phyloP scores from a whole-genome alignment of 2,329 filamentous ascomycete species.

The Leptodontidium sp. region DNA sequence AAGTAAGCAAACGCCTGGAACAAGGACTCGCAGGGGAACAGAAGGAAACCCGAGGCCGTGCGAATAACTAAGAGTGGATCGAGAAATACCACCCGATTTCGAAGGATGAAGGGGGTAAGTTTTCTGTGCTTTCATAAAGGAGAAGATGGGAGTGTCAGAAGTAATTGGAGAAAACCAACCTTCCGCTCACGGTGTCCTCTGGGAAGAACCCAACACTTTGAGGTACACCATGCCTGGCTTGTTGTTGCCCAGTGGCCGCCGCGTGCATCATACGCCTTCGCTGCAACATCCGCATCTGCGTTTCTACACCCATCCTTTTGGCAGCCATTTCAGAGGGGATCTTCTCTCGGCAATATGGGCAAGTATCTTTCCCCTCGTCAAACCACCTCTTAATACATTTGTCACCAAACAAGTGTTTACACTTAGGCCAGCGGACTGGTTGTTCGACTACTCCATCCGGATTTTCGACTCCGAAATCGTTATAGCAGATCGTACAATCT shows the following conservation, averaged over 20 bases:
- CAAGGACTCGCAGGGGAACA: background rate
- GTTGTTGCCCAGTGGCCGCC: constrained; percentile 8
- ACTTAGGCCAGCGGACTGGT: constrained; percentile 66
- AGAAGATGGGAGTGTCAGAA: background rate
- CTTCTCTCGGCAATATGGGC: constrained; percentile 70
- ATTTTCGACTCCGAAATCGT: constrained; percentile 63
- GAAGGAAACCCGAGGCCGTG: background rate
- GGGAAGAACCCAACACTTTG: background rate
- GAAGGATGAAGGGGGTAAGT: background rate
- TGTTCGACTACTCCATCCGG: constrained; percentile 66
- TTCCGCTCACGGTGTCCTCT: constrained; percentile 12
- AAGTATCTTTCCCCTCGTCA: constrained; percentile 63
- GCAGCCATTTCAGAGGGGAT: constrained; percentile 57
- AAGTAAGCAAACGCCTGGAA: constrained; percentile 1
- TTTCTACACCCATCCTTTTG: constrained; percentile 28
- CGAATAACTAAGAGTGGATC: background rate
- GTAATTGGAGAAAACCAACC: background rate
- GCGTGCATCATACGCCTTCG: constrained; percentile 29
- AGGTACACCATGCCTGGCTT: background rate
- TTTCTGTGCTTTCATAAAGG: background rate
- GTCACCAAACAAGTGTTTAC: constrained; percentile 70
- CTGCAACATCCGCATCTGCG: constrained; percentile 11
- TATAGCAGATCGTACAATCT: constrained; percentile 72
- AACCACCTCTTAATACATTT: constrained; percentile 73
- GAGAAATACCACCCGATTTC: background rate